Evolutionary conservation across 139 green algal genomes (phyloP).

Genomic region (Diplosphaera chodatii): DNA sequence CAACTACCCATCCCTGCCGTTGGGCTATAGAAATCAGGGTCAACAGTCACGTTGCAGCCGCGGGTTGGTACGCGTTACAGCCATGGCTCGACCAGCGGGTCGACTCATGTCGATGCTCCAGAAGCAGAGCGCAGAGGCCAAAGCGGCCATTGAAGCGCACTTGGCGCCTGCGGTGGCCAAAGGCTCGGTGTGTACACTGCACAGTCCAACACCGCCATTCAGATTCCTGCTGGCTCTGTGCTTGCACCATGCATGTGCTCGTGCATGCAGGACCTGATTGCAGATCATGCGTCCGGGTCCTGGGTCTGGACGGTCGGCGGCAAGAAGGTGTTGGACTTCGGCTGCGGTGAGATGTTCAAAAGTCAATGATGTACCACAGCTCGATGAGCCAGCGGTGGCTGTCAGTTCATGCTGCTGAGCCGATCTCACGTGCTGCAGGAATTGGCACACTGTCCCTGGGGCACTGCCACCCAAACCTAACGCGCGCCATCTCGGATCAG

Average conservation of each 20-base stretch:
- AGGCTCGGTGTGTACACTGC: neutral
- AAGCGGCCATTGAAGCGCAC: neutral
- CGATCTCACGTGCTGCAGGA: constrained; percentile 23
- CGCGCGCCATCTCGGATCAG: constrained; percentile 70
- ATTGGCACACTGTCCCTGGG: constrained; percentile 74
- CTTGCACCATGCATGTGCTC: no score
- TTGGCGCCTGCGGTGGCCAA: neutral
- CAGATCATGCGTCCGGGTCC: constrained; percentile 42
- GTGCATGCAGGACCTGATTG: constrained; percentile 68
- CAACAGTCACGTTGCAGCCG: no score
- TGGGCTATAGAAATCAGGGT: no score
- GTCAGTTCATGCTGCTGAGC: no score
- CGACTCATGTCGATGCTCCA: neutral
- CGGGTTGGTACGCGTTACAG: no score
- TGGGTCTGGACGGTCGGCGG: constrained; percentile 61
- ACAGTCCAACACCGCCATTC: neutral
- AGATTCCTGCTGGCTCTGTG: no score
- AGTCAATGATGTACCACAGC: no score
- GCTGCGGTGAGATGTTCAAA: constrained; percentile 27
- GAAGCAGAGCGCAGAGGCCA: no score
- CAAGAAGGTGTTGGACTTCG: constrained; percentile 65
- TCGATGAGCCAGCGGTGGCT: no score
- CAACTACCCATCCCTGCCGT: no score
- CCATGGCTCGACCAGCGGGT: neutral
- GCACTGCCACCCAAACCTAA: constrained; percentile 76